phyloP scores from a whole-genome alignment of 192 early-diverging fungal genomes.

The Ambispora gerdemannii region DNA sequence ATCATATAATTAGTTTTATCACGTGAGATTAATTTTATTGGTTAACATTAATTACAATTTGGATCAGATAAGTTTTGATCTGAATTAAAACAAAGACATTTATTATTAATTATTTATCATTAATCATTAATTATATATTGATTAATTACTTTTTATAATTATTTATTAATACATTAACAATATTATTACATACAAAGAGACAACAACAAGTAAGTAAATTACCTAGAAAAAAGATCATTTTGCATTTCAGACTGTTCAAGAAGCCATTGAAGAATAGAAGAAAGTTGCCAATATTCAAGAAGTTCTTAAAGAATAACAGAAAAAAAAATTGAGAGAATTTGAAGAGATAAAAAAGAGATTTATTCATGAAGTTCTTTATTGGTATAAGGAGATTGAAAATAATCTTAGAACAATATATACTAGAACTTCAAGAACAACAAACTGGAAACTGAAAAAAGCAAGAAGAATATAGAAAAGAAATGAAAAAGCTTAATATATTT shows the following conservation, averaged over 20 bases:
- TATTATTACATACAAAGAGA: too few relatives aligned
- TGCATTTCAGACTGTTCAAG: not conserved
- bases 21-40: too few relatives aligned
- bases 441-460: not conserved
- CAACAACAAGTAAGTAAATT: not conserved
- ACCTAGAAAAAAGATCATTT: not conserved
- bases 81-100: too few relatives aligned
- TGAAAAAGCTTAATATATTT: slow-evolving; percentile 3
- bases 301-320: not conserved
- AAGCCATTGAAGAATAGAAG: not conserved
- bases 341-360: not conserved
- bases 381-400: not conserved
- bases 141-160: too few relatives aligned
- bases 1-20: too few relatives aligned
- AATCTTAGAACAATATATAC: not conserved
- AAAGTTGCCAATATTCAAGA: not conserved
- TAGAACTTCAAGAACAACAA: not conserved
- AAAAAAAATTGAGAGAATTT: slow-evolving; percentile 1
- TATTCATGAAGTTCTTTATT: slow-evolving; percentile 3
- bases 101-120: too few relatives aligned
- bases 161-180: too few relatives aligned
- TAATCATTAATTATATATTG: too few relatives aligned
- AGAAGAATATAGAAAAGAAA: not conserved
- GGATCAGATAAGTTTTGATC: too few relatives aligned
- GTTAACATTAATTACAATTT: too few relatives aligned